Base-by-base conservation (phyloP, 768 basidiomycete species). In the Russula compacta region DNA sequence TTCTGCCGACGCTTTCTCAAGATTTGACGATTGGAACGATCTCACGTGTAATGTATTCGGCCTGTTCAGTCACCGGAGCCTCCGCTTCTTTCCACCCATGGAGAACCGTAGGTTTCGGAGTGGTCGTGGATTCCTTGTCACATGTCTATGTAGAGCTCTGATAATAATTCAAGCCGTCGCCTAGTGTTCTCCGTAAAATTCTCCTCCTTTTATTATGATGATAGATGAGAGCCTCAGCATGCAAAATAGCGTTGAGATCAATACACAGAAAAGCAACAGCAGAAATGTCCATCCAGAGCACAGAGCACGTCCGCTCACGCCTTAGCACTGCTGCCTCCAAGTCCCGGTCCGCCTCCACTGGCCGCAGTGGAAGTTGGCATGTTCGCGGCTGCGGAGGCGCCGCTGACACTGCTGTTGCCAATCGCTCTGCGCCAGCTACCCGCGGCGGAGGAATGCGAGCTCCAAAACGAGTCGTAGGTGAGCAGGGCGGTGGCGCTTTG, bases 401-500 rank as follows among this genome's bases (percentile, higher is more conserved):
- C 43, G 42, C 19, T 17, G n/a, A 19, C 32, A 44, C 29, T 21
- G 11, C 17, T 19, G 21, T 14, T 46, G 12, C 43, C 48, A 5
- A 65, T n/a, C 29, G 46, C 39, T 24, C 47, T 56, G 29, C 64
- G 64, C 64, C 64, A 65, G 14, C 60, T 53, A 50, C 60, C 55
- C 33, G 53, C 51, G 4, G 36, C 38, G 19, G 65, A 59, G 1
- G 52, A 48, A 43, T 66, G 65, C 32, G 65, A 60, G 48, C 58
- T 66, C 65, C 65, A 66, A 17, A 66, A 66, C 38, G 65, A 66
- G 56, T 66, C 65, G 38, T 66, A 66, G 17, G 65, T 66, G 56
- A 66, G 65, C 63, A 57, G 38, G 53, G 48, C 32, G 24, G 52
- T 43, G 24, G 47, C 11, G 19, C 15, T 52, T 32, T 51, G 58